phyloP scores from a whole-genome alignment of 768 basidiomycete species.

The Clitopilus passeckerianus region DNA sequence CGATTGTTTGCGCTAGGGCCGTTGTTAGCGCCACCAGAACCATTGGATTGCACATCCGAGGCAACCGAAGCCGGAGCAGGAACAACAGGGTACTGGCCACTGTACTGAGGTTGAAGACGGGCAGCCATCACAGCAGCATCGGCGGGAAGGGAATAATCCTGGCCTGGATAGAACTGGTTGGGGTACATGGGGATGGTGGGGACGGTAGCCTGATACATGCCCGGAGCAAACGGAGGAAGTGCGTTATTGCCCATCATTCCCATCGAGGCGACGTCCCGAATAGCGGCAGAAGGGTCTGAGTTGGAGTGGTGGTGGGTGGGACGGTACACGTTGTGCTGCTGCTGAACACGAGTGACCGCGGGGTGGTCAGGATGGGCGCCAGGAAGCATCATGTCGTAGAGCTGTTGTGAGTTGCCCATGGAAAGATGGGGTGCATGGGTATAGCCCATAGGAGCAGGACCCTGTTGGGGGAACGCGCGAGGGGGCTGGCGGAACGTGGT shows the following conservation, averaged over 20 bases:
- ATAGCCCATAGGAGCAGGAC: slow-evolving; percentile 49
- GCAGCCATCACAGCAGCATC: slow-evolving; percentile 57
- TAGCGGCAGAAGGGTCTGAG: slow-evolving; percentile 71
- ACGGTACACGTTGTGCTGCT: slow-evolving; percentile 73
- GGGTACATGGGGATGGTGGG: slow-evolving; percentile 60
- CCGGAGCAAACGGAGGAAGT: slow-evolving; percentile 47
- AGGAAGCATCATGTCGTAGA: slow-evolving; percentile 78
- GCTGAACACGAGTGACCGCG: slow-evolving; percentile 71
- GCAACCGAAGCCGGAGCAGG: slow-evolving; percentile 23
- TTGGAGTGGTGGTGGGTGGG: slow-evolving; percentile 77
- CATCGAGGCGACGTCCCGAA: slow-evolving; percentile 67
- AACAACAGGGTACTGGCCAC: slow-evolving; percentile 38
- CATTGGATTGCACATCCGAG: slow-evolving; percentile 29
- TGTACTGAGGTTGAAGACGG: slow-evolving; percentile 63
- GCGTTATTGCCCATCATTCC: slow-evolving; percentile 55
- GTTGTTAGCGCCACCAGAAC: slow-evolving; percentile 32
- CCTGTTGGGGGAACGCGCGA: slow-evolving; percentile 54
- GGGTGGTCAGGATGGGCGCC: slow-evolving; percentile 50
- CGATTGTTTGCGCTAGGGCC: slow-evolving; percentile 81
- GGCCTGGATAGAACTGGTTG: slow-evolving; percentile 63
- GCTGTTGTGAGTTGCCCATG: slow-evolving; percentile 67
- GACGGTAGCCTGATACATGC: slow-evolving; percentile 52
- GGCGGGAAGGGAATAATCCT: slow-evolving; percentile 44
- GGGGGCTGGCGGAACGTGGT: slow-evolving; percentile 59
- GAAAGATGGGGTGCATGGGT: slow-evolving; percentile 63